Evolutionary conservation across 495 filamentous ascomycete genomes (phyloP).

Genomic region (Margaritispora aquatica): DNA sequence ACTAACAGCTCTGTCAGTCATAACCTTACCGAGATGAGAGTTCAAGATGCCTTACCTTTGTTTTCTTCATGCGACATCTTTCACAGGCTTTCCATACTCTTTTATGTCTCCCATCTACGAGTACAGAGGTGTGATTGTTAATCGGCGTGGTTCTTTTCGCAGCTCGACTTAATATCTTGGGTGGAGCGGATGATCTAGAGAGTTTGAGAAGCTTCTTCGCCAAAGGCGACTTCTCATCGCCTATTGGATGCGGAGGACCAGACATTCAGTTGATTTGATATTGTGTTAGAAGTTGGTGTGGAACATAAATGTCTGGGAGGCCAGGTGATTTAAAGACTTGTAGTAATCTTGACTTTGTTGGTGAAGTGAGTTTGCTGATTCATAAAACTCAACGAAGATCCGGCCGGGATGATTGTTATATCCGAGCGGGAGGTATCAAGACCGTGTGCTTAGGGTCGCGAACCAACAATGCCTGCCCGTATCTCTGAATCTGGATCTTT

Average conservation of each 20-base stretch:
- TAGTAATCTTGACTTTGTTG: neutral
- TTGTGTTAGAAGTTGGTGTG: neutral
- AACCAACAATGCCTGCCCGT: too few species aligned
- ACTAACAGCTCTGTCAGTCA: conserved; percentile 51
- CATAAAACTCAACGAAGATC: conserved; percentile 5
- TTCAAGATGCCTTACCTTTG: conserved; percentile 43
- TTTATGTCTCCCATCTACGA: conserved; percentile 47
- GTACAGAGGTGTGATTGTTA: conserved; percentile 31
- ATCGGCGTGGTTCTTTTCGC: conserved; percentile 25
- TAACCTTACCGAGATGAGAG: neutral
- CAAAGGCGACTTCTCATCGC: conserved; percentile 18
- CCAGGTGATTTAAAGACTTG: conserved; percentile 5
- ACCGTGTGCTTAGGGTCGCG: too few species aligned
- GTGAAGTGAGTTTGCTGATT: conserved; percentile 20
- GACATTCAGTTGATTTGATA: conserved; percentile 12
- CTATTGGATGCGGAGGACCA: conserved; percentile 21
- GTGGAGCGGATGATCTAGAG: too few species aligned
- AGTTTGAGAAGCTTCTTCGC: conserved; percentile 15
- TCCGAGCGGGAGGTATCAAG: conserved; percentile 14
- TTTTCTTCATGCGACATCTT: conserved; percentile 66
- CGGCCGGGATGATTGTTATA: conserved; percentile 16
- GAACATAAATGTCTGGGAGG: neutral
- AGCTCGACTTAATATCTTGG: conserved; percentile 13
- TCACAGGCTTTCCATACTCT: conserved; percentile 68
- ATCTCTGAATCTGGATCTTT: too few species aligned